Percentiles rank a stretch among this genome's conserved stretches.
Evolutionary conservation across 2,329 filamentous ascomycete species (phyloP).

Genomic region (Xylaria sp.): DNA sequence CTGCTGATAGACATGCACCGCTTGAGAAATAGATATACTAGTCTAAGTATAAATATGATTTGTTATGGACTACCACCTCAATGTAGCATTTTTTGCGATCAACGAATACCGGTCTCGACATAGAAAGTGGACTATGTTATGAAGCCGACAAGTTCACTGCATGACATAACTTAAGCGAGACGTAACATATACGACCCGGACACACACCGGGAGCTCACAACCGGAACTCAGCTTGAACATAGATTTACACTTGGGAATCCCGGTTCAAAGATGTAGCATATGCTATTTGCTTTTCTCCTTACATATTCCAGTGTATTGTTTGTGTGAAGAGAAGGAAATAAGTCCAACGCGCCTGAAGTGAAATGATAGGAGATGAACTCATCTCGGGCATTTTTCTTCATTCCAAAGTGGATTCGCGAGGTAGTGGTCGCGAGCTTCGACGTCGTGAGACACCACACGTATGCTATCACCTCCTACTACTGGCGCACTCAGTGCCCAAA

Average conservation of each 20-base stretch:
- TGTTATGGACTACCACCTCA: neutral
- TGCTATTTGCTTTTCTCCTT: constrained; percentile 1
- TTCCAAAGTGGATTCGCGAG: constrained; percentile 2
- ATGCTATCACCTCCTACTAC: constrained; percentile 16
- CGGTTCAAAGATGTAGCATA: neutral
- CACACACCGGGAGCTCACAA: neutral
- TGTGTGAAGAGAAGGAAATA: neutral
- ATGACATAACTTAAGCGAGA: constrained; percentile 11
- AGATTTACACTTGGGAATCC: constrained; percentile 1
- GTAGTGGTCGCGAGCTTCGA: constrained; percentile 7
- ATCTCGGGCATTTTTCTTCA: constrained; percentile 16
- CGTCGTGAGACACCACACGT: constrained; percentile 23
- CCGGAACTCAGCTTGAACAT: constrained; percentile 2
- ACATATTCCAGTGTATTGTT: neutral
- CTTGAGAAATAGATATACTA: neutral
- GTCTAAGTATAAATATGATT: neutral
- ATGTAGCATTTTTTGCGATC: neutral
- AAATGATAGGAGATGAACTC: neutral
- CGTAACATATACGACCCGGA: neutral
- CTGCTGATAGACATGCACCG: neutral
- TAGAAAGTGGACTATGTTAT: neutral
- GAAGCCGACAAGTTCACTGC: neutral
- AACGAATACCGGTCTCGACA: neutral
- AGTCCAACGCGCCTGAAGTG: neutral
- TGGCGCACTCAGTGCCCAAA: constrained; percentile 9